Percentiles rank a stretch among this genome's conserved stretches.
These are phyloP conservation scores for Pythium brassicae DNA, from an alignment of 352 stramenopile species.

Conservation along the genomic window DNA sequence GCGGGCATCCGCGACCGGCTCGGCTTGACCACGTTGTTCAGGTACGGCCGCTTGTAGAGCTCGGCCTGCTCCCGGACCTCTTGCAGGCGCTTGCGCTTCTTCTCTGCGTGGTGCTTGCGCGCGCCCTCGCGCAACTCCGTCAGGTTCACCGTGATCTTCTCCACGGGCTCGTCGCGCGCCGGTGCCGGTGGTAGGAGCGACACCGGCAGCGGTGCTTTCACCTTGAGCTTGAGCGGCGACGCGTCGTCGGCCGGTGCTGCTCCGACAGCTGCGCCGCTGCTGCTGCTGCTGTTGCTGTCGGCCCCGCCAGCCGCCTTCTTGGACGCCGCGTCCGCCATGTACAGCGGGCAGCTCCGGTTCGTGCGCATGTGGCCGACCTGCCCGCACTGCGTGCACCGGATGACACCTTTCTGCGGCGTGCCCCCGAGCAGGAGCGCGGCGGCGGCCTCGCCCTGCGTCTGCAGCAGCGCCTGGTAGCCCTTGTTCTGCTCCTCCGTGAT, in stretches of 20 bases:
- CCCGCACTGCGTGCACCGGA: constrained; percentile 79
- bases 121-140: constrained; percentile 69
- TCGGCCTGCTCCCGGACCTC: constrained; percentile 72
- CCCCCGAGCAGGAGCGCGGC: constrained; percentile 20
- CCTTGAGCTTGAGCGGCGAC: constrained; percentile 52
- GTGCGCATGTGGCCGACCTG: constrained; percentile 81
- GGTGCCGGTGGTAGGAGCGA: neutral
- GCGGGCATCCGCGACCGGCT: constrained; percentile 75
- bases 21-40: constrained; percentile 65
- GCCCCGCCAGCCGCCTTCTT: constrained; percentile 25
- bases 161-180: constrained; percentile 6
- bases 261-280: neutral
- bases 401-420: constrained; percentile 48
- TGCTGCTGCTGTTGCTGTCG: neutral
- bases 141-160: constrained; percentile 77
- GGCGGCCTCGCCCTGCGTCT: constrained; percentile 62
- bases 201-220: constrained; percentile 31
- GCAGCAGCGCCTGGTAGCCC: constrained; percentile 79
- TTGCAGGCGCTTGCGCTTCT: constrained; percentile 76
- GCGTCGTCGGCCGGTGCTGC: constrained; percentile 6
- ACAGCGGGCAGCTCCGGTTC: constrained; percentile 78
- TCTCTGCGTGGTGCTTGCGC: constrained; percentile 69
- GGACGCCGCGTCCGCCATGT: constrained; percentile 64
- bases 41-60: constrained; percentile 80
- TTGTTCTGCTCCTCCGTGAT: constrained; percentile 82